These are phyloP conservation scores for Penicillium ucsense DNA, from an alignment of 495 filamentous ascomycete species.

Conservation along the genomic window DNA sequence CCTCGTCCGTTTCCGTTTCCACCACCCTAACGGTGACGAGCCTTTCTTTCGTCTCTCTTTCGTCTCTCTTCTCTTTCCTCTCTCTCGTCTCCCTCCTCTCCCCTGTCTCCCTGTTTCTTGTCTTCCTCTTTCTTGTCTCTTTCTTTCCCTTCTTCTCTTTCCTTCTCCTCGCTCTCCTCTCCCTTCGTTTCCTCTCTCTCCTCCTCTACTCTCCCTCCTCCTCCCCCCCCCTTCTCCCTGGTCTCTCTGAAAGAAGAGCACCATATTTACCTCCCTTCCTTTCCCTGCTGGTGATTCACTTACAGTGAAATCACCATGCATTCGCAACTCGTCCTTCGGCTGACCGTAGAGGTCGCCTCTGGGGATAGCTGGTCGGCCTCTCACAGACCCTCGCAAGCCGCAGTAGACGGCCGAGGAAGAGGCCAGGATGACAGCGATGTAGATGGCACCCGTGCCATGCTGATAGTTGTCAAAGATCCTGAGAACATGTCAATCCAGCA, in stretches of 20 bases:
- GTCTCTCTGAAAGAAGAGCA: too few relatives aligned
- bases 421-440: slow-evolving; percentile 4
- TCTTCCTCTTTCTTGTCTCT: not conserved
- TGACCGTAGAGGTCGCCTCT: slow-evolving; percentile 28
- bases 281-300: not conserved
- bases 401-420: not conserved
- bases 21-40: too few relatives aligned
- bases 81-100: not conserved
- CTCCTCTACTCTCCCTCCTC: not conserved
- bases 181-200: not conserved
- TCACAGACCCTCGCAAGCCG: not conserved
- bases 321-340: slow-evolving; percentile 15
- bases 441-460: slow-evolving; percentile 19
- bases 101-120: not conserved
- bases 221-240: not conserved
- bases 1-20: not conserved
- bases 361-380: slow-evolving; percentile 11
- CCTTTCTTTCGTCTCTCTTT: not conserved
- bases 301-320: slow-evolving; percentile 16
- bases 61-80: not conserved
- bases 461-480: slow-evolving; percentile 21
- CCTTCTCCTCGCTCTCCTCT: not conserved
- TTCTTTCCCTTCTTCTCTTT: not conserved
- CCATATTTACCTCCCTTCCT: not conserved
- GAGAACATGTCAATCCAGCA: slow-evolving; percentile 23